Percentiles rank a stretch among this genome's conserved stretches.
Conservation (phyloP, 1,139 yeast species). For the Geotrichum phurueaensis region DNA sequence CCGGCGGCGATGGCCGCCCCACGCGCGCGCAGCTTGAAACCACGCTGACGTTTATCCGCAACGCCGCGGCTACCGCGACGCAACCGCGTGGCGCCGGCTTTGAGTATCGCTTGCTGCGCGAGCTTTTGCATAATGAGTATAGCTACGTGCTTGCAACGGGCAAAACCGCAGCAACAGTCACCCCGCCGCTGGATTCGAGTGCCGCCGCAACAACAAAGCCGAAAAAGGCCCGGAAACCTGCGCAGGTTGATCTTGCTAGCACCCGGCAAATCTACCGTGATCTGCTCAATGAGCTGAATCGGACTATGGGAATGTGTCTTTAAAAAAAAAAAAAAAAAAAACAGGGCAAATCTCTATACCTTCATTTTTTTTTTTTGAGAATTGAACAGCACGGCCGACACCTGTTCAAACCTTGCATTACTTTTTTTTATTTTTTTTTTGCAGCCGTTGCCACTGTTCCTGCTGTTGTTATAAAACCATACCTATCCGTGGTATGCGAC, state of each 20-base stretch:
- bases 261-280: background rate
- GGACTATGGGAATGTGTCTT: background rate
- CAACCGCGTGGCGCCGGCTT: background rate
- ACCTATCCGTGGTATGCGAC: too few species aligned
- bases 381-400: too few species aligned
- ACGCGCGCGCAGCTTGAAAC: constrained; percentile 5
- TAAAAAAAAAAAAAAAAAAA: background rate
- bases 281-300: background rate
- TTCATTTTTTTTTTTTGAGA: too few species aligned
- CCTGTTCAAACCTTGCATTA: too few species aligned
- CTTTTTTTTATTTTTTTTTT: too few species aligned
- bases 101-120: background rate
- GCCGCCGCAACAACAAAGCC: background rate
- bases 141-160: background rate
- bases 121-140: background rate
- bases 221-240: background rate
- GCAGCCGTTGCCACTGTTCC: too few species aligned
- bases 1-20: background rate
- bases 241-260: background rate
- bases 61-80: constrained; percentile 15
- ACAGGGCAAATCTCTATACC: too few species aligned
- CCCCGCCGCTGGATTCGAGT: background rate
- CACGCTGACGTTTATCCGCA: constrained; percentile 18
- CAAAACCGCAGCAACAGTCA: background rate
- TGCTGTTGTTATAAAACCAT: too few species aligned